Evolutionary conservation across 1,139 yeast genomes (phyloP), one percentile per base, ranked within the genome.

Genomic region (Yamadazyma dushanensis): DNA sequence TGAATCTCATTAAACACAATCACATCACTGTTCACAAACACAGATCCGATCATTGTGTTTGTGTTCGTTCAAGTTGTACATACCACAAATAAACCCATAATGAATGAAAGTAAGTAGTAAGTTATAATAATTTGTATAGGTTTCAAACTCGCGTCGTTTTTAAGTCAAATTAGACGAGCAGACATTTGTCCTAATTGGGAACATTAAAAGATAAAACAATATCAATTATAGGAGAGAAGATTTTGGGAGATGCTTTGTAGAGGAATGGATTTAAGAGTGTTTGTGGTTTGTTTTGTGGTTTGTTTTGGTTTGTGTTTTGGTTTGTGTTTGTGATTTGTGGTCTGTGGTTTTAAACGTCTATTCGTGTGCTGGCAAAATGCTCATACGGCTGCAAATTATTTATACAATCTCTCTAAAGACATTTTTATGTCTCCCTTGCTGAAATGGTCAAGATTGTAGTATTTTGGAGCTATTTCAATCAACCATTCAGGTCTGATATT

Each of bases 401-500:
- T 32, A 29, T 35, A 31, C 14, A 27, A 83, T 78, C 49, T 72
- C 55, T 85, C 92, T 50, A 88, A 71, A 40, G 90, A 81, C 65
- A 85, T 69, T 56, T 80, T 82, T 34, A 88, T 90, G 54, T 88
- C 96, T 35, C 95, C 95, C 56, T 83, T 83, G 46, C 76, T 74
- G 62, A 88, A 87, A 50, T 83, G 80, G 28, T 73, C 78, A 48
- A 88, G 61, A 47, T 86, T 81, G 59, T 82, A 89, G 59, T 89
- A 89, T 38, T 79, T 82, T 4, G 96, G 96, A 1, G 96, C 96
- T 41, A 82, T 66, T 54, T 89, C 94, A 36, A 89, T 69, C 49
- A 86, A 70, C 95, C 98, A 86, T 53, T 89, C 96, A 1, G 97
- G 95, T 56, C 82, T 83, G 37, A 92, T 82, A 5, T 81, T 73